A percentile compares a stretch with the other conserved stretches of the same genome.
These are phyloP conservation scores for Emydomyces testavorans DNA, from an alignment of 2,329 filamentous ascomycete species.

Conservation along the genomic window DNA sequence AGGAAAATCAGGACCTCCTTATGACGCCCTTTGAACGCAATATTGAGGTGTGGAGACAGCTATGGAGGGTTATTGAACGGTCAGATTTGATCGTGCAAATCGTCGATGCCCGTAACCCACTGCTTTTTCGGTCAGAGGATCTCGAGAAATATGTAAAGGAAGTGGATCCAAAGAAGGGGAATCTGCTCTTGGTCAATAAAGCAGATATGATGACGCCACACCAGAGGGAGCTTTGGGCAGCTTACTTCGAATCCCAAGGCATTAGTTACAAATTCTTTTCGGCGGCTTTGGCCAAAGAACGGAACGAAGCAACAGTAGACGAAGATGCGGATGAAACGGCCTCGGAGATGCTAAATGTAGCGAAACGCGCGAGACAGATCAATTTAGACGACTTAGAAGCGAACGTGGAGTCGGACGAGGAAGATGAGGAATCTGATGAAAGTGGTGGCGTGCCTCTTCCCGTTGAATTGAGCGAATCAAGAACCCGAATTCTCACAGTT, in stretches of 20 bases:
- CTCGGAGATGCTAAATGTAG: slow-evolving; percentile 21
- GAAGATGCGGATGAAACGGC: slow-evolving; percentile 29
- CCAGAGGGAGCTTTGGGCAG: slow-evolving; percentile 74
- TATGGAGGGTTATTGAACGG: slow-evolving; percentile 96
- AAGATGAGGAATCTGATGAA: slow-evolving; percentile 16
- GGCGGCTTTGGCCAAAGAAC: slow-evolving; percentile 77
- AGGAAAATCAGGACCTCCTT: slow-evolving; percentile 85
- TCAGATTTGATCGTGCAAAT: slow-evolving; percentile 96
- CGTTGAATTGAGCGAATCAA: slow-evolving; percentile 23
- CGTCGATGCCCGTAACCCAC: slow-evolving; percentile 87
- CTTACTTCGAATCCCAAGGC: slow-evolving; percentile 65
- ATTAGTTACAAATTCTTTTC: slow-evolving; percentile 97
- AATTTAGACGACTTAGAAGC: slow-evolving; percentile 15
- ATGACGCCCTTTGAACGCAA: slow-evolving; percentile 98
- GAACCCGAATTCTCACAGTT: slow-evolving; percentile 72
- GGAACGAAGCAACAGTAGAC: slow-evolving; percentile 60
- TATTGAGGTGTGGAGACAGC: slow-evolving; percentile 90
- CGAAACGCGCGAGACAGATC: not conserved
- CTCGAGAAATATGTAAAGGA: slow-evolving; percentile 90
- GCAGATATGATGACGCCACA: slow-evolving; percentile 93
- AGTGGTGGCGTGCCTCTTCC: slow-evolving; percentile 22
- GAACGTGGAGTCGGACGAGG: slow-evolving; percentile 26
- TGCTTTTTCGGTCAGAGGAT: slow-evolving; percentile 90
- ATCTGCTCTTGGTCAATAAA: slow-evolving; percentile 91
- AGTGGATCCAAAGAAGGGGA: slow-evolving; percentile 76